These are phyloP conservation scores for Saturnispora hagleri DNA, from an alignment of 805 yeast species.

Conservation along the genomic window DNA sequence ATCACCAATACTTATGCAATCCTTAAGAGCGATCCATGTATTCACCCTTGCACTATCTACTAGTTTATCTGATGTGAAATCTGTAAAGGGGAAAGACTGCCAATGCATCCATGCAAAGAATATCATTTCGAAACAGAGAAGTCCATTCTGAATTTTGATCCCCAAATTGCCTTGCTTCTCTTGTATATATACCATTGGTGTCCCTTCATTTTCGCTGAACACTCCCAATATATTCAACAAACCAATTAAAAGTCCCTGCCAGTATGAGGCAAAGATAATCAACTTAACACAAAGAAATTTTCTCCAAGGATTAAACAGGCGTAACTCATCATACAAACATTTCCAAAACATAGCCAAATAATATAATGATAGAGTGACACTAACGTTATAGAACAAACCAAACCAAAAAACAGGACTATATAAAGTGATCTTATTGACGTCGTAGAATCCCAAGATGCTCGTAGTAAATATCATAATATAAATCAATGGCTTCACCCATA, in stretches of 20 bases:
- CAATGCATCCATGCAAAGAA: constrained; percentile 86
- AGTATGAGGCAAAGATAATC: constrained; percentile 93
- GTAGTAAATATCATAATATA: constrained; percentile 44
- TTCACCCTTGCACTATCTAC: constrained; percentile 66
- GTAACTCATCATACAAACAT: constrained; percentile 69
- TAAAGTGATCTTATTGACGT: constrained; percentile 40
- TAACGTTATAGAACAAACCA: constrained; percentile 61
- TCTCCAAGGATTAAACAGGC: constrained; percentile 79
- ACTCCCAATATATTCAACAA: constrained; percentile 40
- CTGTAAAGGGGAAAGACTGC: constrained; percentile 70
- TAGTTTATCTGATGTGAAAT: constrained; percentile 50
- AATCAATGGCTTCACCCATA: constrained; percentile 87
- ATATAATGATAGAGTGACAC: constrained; percentile 76
- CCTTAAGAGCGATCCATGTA: constrained; percentile 57
- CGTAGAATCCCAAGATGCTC: constrained; percentile 40
- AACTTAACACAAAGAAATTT: constrained; percentile 88
- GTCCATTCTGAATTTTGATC: constrained; percentile 63
- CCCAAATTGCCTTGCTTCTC: constrained; percentile 20
- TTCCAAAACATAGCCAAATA: constrained; percentile 88
- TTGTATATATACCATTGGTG: constrained; percentile 23
- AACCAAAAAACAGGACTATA: constrained; percentile 53
- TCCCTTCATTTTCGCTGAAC: constrained; percentile 26
- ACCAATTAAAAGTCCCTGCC: constrained; percentile 76
- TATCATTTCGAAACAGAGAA: constrained; percentile 75
- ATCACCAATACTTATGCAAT: constrained; percentile 71